Base-by-base conservation (phyloP, 2,329 filamentous ascomycete species). In the Pestalotiopsis sp. region DNA sequence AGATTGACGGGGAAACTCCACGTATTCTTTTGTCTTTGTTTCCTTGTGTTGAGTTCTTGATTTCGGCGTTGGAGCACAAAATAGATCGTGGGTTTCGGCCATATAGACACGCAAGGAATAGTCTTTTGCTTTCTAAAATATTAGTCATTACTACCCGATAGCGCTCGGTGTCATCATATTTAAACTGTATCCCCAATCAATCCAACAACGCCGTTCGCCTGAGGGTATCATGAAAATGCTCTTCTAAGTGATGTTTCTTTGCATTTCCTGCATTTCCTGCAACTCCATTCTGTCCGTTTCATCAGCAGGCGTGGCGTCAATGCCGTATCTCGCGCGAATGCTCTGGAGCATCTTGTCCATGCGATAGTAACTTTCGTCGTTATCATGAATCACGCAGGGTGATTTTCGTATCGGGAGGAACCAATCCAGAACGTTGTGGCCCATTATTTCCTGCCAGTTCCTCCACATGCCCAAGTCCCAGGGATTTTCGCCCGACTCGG, bases 381-480 rank as follows among this genome's bases (percentile, higher is more conserved):
- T 86, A 61, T 89, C 89, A 74, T 95, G 92, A 66, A 88, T 86
- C 64, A 86, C 86, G 78, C 92, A 95, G 0, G 95, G 95, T 4
- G 92, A 94, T 69, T 88, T 85, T 68, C 85, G 88, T 41, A 97
- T 78, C 0, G 95, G 95, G 1, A 97, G 80, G 13, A 97, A 76
- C 95, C 95, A 98, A 69, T 97, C 92, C 14, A 91, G 70, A 2
- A 90, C 71, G 23, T 81, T 87, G 61, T 86, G 81, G 0, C 95
- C 95, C 90, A 99, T 94, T 27, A 98, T 88, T 14, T 91, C 87
- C 71, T 89, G 88, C 81, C 94, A 91, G 76, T 98, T 98, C 36
- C 84, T 81, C 70, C 87, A 84, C 9, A 81, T 81, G 2, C 92
- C 93, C 0, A 96, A 82, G 74, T 97, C 89, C 90, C 94, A 99